These are phyloP conservation scores for Dothiorella sarmentorum DNA, from an alignment of 2,329 filamentous ascomycete genomes.

Conservation along the genomic window DNA sequence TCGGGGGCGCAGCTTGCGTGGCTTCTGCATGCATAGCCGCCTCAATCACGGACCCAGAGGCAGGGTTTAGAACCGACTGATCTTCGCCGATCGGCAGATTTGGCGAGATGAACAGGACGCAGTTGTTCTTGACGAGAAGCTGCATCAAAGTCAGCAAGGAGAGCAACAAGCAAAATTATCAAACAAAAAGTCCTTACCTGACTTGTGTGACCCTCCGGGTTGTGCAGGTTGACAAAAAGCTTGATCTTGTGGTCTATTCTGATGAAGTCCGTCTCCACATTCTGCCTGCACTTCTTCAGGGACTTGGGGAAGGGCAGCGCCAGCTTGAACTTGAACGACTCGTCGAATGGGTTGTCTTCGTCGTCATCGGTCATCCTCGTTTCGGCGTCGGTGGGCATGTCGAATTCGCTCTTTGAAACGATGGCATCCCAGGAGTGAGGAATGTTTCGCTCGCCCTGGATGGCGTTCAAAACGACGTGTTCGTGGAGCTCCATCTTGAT, in stretches of 20 bases:
- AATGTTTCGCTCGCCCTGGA: slow-evolving; percentile 30
- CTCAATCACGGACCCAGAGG: slow-evolving; percentile 21
- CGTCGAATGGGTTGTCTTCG: slow-evolving; percentile 43
- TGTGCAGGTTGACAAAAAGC: slow-evolving; percentile 84
- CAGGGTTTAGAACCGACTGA: slow-evolving; percentile 48
- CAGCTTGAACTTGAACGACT: slow-evolving; percentile 59
- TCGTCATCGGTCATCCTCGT: slow-evolving; percentile 25
- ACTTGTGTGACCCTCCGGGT: slow-evolving; percentile 90
- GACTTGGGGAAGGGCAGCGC: slow-evolving; percentile 71
- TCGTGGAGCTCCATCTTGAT: slow-evolving; percentile 80
- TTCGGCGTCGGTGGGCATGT: slow-evolving; percentile 34
- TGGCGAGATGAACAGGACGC: slow-evolving; percentile 93
- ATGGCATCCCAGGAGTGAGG: slow-evolving; percentile 25
- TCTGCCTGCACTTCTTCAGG: slow-evolving; percentile 80
- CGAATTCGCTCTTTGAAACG: slow-evolving; percentile 32
- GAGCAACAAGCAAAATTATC: background rate
- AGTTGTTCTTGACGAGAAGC: slow-evolving; percentile 83
- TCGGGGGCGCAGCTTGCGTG: slow-evolving; percentile 73
- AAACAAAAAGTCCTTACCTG: slow-evolving; percentile 56
- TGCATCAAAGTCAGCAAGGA: slow-evolving; percentile 31
- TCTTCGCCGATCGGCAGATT: slow-evolving; percentile 85
- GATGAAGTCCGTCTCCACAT: slow-evolving; percentile 83
- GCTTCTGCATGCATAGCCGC: slow-evolving; percentile 53
- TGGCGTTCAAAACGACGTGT: slow-evolving; percentile 45
- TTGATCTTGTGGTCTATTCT: slow-evolving; percentile 91